Evolutionary conservation across 1,284 basidiomycete species (phyloP), one percentile per base, ranked within the genome.

Genomic region (Tremellales sp.): DNA sequence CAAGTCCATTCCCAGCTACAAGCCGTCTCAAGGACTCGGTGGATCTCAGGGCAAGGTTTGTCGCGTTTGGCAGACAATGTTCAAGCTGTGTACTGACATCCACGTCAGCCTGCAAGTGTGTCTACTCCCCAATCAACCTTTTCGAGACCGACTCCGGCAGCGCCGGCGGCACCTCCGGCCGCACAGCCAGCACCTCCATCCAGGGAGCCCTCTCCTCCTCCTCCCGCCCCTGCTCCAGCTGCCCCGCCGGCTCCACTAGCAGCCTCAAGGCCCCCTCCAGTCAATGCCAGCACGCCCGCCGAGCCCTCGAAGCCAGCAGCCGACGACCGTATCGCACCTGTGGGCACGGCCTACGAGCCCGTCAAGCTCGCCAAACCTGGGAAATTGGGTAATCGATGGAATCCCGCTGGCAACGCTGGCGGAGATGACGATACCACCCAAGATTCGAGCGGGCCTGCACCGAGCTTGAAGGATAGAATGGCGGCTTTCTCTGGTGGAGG

Each of bases 271-370:
- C n/a, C n/a, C n/a, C n/a, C n/a, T n/a, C n/a, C n/a, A n/a, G n/a
- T n/a, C n/a, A 48, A 62, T 7, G 61, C 66, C 11, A 56, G 66
- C 0, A 62, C 65, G 2, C 50, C 60, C 6, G 44, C 52, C n/a
- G 60, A 65, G 36, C 35, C 84, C 0, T 77, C 81, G 0, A 89
- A 87, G 62, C 86, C 87, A 17, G 72, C 77, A 0, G 82, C 83
- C 51, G 86, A 89, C 0, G 87, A 91, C 69, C 82, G 81, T 13
- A 91, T 91, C 60, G 85, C 78, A 1, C 86, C 86, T 2, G 84
- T 88, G 13, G 87, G 89, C 41, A 90, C 89, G 1, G 81, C 85
- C 2, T 96, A 92, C 70, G 87, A 84, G 1, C 91, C 92, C 1
- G 89, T 96, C 53, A 82, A 82, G 48, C 79, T 96, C 5, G 80